Evolutionary conservation across 2,329 filamentous ascomycete genomes (phyloP), one percentile per base, ranked within the genome.

Genomic region (Hypoxylon sp.): DNA sequence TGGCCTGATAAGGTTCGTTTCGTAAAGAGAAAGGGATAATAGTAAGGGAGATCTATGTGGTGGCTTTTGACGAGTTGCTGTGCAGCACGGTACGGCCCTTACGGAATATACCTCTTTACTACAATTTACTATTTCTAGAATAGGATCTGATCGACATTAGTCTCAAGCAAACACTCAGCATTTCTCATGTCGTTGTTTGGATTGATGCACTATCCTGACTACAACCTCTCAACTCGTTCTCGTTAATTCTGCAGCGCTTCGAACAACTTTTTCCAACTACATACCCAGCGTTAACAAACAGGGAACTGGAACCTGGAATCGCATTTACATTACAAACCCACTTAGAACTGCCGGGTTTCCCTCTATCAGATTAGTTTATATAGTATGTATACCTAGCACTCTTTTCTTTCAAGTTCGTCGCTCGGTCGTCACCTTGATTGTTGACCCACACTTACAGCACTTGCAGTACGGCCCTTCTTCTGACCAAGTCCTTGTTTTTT

Each of bases 401-500:
- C 2, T 31, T 22, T 56, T 56, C 35, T 31, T 54, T 5, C 51
- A 22, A 22, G 35, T 44, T 63, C 39, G 35, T 56, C 51, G 47
- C 47, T 22, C 14, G 35, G 17, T 22, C 24, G 31, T 51, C 22
- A 35, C 35, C 24, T 35, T 33, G 24, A 47, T 44, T 33, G 29
- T 39, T 65, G 62, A 65, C 55, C 54, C 55, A 59, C 50, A 17
- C 17, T 3, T n/a, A 31, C 31, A 58, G 46, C 50, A 17, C 17
- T 3, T n/a, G 44, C 31, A 58, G 46, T 24, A 58, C 44, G 46
- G 55, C n/a, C 29, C 52, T 51, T 52, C 50, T 65, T 44, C 50
- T 17, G 37, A 19, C 39, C 37, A 13, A 29, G 50, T 57, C 55
- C 59, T 59, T 70, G 53, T 61, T 65, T 56, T 64, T 22, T 17